These are phyloP conservation scores for barrel medic (Medicago truncatula) DNA, from an alignment of 306 rosid genomes.

Conservation along the genomic window DNA sequence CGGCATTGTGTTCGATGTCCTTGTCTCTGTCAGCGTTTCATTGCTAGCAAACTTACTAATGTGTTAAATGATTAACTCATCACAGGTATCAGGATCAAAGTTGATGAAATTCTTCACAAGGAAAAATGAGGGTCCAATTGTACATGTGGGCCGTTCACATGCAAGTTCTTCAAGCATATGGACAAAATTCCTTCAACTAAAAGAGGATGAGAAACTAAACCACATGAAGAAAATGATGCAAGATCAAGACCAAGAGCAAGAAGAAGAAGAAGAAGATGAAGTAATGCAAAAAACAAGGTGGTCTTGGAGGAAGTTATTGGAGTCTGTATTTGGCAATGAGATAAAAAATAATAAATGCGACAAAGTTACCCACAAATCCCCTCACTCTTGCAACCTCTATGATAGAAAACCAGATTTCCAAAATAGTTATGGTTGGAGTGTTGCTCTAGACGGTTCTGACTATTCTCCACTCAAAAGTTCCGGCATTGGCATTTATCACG, in stretches of 20 bases:
- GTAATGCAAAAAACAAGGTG: constrained; percentile 35
- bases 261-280: constrained; percentile 40
- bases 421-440: constrained; percentile 74
- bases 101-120: constrained; percentile 47
- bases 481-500: constrained; percentile 65
- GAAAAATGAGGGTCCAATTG: constrained; percentile 68
- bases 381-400: constrained; percentile 70
- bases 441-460: constrained; percentile 63
- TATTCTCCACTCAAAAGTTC: constrained; percentile 63
- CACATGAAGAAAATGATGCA: constrained; percentile 55
- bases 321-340: constrained; percentile 38
- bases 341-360: constrained; percentile 12
- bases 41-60: not conserved
- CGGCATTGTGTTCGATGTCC: not conserved
- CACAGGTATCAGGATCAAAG: constrained; percentile 51
- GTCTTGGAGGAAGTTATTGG: constrained; percentile 80
- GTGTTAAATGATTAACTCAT: not conserved
- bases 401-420: constrained; percentile 57
- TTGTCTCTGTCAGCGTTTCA: not conserved
- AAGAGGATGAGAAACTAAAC: constrained; percentile 53
- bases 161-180: constrained; percentile 51
- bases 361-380: constrained; percentile 44
- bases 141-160: constrained; percentile 51
- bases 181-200: constrained; percentile 66
- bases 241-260: too few relatives aligned